Evolutionary conservation across 2,329 filamentous ascomycete genomes (phyloP).

Genomic region (Diaporthe sp.): DNA sequence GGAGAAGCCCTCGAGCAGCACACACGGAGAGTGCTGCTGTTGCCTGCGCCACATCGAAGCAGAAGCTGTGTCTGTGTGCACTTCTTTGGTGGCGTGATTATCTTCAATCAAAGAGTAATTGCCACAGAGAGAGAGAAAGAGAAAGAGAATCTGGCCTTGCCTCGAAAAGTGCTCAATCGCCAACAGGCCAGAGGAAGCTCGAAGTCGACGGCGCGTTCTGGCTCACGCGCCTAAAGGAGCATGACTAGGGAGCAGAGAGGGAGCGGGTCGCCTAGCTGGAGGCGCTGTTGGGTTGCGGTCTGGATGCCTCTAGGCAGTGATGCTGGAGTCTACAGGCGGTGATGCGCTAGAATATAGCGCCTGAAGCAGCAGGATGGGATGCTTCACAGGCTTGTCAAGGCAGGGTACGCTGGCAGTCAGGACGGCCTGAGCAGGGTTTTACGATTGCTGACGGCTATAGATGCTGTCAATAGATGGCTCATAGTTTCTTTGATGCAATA

Average conservation of each 20-base stretch:
- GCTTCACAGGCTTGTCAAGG: not conserved
- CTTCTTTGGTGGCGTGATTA: too few relatives aligned
- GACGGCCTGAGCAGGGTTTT: too few relatives aligned
- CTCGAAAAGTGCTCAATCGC: too few relatives aligned
- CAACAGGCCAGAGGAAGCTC: not conserved
- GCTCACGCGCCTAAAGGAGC: too few relatives aligned
- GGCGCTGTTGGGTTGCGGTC: not conserved
- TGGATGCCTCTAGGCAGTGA: not conserved
- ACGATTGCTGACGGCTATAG: not conserved
- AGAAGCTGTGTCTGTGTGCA: too few relatives aligned
- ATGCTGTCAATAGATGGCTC: too few relatives aligned
- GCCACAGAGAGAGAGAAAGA: too few relatives aligned
- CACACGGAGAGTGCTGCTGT: too few relatives aligned
- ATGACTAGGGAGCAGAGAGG: not conserved
- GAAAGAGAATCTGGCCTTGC: not conserved
- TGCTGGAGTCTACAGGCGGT: not conserved
- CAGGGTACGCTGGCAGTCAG: not conserved
- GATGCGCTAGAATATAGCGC: not conserved
- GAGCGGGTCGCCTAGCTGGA: not conserved
- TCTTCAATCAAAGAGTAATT: too few relatives aligned
- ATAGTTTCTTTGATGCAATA: rapidly evolving
- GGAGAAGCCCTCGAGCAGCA: too few relatives aligned
- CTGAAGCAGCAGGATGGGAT: not conserved
- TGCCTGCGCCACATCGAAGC: too few relatives aligned
- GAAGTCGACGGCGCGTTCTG: not conserved